A percentile compares a stretch with the other conserved stretches of the same genome.
These are phyloP conservation scores for Musa beccarii DNA, from an alignment of 176 grass and related monocot genomes.

Conservation along the genomic window DNA sequence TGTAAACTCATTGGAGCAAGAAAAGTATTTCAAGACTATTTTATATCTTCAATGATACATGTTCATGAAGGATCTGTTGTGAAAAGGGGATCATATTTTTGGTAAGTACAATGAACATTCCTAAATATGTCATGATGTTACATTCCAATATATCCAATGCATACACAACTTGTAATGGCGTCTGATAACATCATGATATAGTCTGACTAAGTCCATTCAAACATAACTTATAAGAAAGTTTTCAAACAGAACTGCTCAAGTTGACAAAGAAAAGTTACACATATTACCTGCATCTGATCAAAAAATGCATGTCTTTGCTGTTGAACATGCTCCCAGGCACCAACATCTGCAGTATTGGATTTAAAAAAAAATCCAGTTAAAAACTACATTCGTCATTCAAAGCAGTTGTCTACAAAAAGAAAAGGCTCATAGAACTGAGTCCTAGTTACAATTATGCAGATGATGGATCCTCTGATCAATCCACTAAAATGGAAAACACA, in stretches of 20 bases:
- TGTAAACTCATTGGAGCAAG: background rate
- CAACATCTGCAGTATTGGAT: conserved; percentile 49
- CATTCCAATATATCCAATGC: background rate
- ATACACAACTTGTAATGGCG: background rate
- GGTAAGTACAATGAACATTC: background rate
- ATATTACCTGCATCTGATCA: conserved; percentile 75
- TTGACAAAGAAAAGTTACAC: background rate
- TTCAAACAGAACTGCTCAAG: background rate
- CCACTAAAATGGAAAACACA: background rate
- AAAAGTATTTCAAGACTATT: background rate
- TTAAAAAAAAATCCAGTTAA: background rate
- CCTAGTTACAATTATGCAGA: background rate
- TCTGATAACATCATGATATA: background rate
- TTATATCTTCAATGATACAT: background rate
- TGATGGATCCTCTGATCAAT: background rate
- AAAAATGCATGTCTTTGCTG: conserved; percentile 94
- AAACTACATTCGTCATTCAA: background rate
- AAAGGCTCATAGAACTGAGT: background rate
- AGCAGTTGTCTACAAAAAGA: background rate
- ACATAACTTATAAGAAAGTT: background rate
- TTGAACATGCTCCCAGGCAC: conserved; percentile 88
- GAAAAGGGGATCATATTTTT: background rate
- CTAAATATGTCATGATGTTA: background rate
- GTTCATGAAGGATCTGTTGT: background rate
- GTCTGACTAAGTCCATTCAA: background rate